A percentile compares a stretch with the other conserved stretches of the same genome.
These are phyloP conservation scores for Rhizopus arrhizus DNA, from an alignment of 371 early-diverging fungal genomes.

Conservation along the genomic window DNA sequence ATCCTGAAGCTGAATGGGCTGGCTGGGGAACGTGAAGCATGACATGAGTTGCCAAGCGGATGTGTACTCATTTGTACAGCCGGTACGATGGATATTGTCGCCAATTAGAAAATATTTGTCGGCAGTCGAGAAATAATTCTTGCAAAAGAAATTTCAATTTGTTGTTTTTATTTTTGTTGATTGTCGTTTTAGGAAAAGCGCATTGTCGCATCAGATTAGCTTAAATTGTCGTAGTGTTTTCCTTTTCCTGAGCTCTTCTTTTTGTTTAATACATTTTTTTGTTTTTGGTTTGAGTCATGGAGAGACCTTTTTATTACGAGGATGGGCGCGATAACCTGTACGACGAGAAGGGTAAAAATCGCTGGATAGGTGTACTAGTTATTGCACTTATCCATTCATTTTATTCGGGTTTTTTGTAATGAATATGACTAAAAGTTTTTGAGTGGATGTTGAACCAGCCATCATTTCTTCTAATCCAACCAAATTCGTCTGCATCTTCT, in stretches of 20 bases:
- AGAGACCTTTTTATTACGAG: conserved; percentile 5
- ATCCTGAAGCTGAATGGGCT: no score
- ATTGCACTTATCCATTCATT: conserved; percentile 9
- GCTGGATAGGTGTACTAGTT: conserved; percentile 11
- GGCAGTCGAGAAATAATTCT: background rate
- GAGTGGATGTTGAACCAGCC: conserved; percentile 13
- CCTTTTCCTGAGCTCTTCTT: conserved; percentile 5
- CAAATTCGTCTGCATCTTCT: conserved; percentile 11
- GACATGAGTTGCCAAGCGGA: no score
- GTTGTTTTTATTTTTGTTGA: background rate
- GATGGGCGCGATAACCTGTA: background rate
- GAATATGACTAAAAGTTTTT: conserved; percentile 12
- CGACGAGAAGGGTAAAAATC: conserved; percentile 9
- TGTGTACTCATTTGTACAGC: no score
- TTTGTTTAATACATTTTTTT: conserved; percentile 6
- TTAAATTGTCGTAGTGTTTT: conserved; percentile 4
- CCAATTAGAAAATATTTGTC: no score
- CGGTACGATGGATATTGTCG: no score
- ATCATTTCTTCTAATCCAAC: conserved; percentile 13
- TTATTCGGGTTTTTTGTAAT: conserved; percentile 16
- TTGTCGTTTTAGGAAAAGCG: conserved; percentile 2
- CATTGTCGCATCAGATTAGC: conserved; percentile 3
- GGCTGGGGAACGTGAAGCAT: no score
- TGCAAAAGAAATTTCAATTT: conserved; percentile 5
- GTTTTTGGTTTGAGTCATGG: conserved; percentile 10